Evolutionary conservation across 108 stramenopile genomes (phyloP), one percentile per base, ranked within the genome.

Genomic region (Discostella stelligeroides): DNA sequence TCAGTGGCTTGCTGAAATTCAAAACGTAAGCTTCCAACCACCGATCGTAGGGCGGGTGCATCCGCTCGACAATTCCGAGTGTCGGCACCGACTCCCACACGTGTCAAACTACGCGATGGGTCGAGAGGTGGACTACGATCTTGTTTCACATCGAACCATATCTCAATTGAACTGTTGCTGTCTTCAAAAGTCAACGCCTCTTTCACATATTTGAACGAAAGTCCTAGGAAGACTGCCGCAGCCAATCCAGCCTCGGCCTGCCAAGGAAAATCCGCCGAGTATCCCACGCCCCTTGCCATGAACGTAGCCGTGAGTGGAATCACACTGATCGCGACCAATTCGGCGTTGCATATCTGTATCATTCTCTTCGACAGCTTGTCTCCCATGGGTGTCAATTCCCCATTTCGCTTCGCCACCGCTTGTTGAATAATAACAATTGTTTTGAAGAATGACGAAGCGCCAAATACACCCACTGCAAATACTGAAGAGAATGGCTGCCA

Each of bases 21-120:
- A 59, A 91, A 75, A 21, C 95, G 66, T 25, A 95, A 59, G 25
- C 95, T 89, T 60, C 89, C 95, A 10, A 83, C 87, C 8, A 92
- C 69, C 7, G 89, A 71, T 18, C 95, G 86, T 37, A 95, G 53
- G 6, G 95, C 95, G 11, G 95, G 87, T 1, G 92, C 88, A 68
- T 95, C 95, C 17, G 95, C 95, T 41, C 92, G 81, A 24, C 88
- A 88, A n/a, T 73, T 73, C 34, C 43, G 18, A 6, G 95, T 95
- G 62, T 95, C 95, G 17, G 90, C 90, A 13, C 95, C 95, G 49
- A 95, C 88, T 12, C 95, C 95, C 7, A 95, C 83, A 63, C 95
- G 60, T 39, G 95, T 95, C 30, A 95, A 76, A 49, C 86, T 88
- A 37, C 89, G 75, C 62, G 90, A 88, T 38, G 92, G 87, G 63